Evolutionary conservation across 768 basidiomycete genomes (phyloP), one percentile per base, ranked within the genome.

Genomic region (Hygrocybe punicea): DNA sequence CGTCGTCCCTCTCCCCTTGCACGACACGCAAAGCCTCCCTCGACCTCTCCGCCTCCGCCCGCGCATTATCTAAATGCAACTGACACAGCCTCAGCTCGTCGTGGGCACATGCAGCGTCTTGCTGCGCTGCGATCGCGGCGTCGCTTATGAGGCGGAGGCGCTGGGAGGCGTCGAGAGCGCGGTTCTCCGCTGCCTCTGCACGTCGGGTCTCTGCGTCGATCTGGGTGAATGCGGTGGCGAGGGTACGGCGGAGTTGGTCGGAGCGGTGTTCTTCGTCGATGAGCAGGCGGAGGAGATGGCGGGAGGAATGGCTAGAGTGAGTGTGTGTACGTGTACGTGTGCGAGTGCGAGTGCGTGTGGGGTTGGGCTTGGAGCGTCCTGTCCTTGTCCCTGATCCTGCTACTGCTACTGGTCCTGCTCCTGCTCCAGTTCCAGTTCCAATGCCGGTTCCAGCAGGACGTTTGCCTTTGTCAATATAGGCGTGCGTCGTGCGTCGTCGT

Each of bases 1-100:
- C 85, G 4, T 85, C 81, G 29, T 83, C 77, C 21, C 81, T 77
- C 56, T 84, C 77, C 7, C 69, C 70, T 65, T 84, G 81, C 5
- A 80, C 67, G 1, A 71, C 69, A 58, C 72, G 77, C 42, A 84
- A 65, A 5, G 78, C 72, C 6, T 78, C 75, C 62, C 82, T 78
- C 4, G 81, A 80, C 37, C 78, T 75, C 21, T 69, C 62, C 45
- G 86, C 81, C 64, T 87, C 84, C 56, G 73, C 71, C 53, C 73
- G 72, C 3, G 77, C 75, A 58, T 69, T 73, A 37, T 74, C 68
- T 63, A 47, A 24, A 59, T 78, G 73, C 24, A 70, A 66, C 21
- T 75, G 69, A 45, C 73, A 73, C 34, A 77, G 53, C 17, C 71
- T 69, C 14, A 76, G 60, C 42, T 79, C 75, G 33, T 75, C 70